These are phyloP conservation scores for Pichia sp. DNA, from an alignment of 1,139 yeast species.

Conservation along the genomic window DNA sequence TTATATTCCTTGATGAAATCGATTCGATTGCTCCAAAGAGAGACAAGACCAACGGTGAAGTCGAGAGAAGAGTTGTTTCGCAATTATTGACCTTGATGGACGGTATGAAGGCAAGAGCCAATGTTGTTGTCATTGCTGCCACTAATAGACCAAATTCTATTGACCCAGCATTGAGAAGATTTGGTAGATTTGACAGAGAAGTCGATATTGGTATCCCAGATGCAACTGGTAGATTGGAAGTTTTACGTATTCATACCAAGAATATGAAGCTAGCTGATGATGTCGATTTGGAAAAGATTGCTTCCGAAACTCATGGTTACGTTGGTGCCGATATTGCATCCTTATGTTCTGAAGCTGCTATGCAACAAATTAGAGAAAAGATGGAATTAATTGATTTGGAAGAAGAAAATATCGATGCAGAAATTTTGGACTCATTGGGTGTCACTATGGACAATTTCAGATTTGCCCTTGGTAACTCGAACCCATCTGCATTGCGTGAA, in stretches of 20 bases:
- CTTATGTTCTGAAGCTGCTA: conserved; percentile 97
- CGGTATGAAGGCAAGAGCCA: conserved; percentile 98
- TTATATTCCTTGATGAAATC: conserved; percentile 95
- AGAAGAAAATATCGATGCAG: conserved; percentile 97
- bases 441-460: conserved; percentile 99
- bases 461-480: conserved; percentile 95
- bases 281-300: conserved; percentile 91
- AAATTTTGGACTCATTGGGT: conserved; percentile 91
- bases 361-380: conserved; percentile 98
- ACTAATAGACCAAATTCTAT: conserved; percentile 98
- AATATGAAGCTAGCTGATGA: conserved; percentile 96
- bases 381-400: conserved; percentile 97
- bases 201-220: conserved; percentile 99
- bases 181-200: conserved; percentile 98
- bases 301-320: conserved; percentile 92
- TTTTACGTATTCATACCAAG: conserved; percentile 87
- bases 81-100: conserved; percentile 97
- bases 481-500: conserved; percentile 98
- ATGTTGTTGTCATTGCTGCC: conserved; percentile 90
- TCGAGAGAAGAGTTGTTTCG: conserved; percentile 95
- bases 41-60: conserved; percentile 99
- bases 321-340: conserved; percentile 96
- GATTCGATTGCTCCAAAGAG: conserved; percentile 99
- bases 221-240: conserved; percentile 97
- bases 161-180: conserved; percentile 97